A percentile compares a stretch with the other conserved stretches of the same genome.
phyloP scores from a whole-genome alignment of 2,329 filamentous ascomycete species.

The Penicillium freii region DNA sequence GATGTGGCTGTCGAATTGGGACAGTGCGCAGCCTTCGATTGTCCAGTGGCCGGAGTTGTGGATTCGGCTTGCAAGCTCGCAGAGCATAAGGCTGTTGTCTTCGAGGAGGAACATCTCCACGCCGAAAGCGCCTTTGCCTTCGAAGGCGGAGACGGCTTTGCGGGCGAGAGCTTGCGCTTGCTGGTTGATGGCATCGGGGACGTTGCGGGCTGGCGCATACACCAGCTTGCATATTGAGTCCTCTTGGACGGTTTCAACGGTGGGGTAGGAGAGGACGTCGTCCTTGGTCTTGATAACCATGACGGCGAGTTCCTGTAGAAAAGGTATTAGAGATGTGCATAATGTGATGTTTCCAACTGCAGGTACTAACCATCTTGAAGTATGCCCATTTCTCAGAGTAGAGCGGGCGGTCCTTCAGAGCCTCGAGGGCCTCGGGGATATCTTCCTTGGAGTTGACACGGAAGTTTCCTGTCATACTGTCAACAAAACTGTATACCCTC shows the following conservation, averaged over 20 bases:
- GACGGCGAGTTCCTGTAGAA: constrained; percentile 70
- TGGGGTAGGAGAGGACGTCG: constrained; percentile 71
- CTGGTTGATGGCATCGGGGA: constrained; percentile 59
- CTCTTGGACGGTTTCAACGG: constrained; percentile 92
- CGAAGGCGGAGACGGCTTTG: constrained; percentile 74
- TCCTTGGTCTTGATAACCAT: constrained; percentile 93
- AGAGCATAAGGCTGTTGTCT: constrained; percentile 71
- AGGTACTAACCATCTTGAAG: constrained; percentile 62
- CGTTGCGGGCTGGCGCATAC: constrained; percentile 75
- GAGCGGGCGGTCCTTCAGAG: constrained; percentile 66
- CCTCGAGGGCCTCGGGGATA: constrained; percentile 64
- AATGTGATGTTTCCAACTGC: background rate
- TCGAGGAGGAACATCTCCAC: constrained; percentile 91
- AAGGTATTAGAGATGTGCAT: background rate
- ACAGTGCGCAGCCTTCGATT: constrained; percentile 85
- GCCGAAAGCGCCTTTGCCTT: constrained; percentile 89
- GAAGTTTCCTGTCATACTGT: constrained; percentile 56
- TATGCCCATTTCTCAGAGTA: constrained; percentile 90
- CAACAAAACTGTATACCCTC: constrained; percentile 1
- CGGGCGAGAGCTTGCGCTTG: constrained; percentile 73
- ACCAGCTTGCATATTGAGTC: constrained; percentile 93
- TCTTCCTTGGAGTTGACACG: constrained; percentile 59
- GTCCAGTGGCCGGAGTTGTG: constrained; percentile 96
- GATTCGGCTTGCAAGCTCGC: constrained; percentile 78
- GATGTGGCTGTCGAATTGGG: constrained; percentile 89